Conservation (phyloP, 306 rosid genomes). For the Acmispon strigosus region DNA sequence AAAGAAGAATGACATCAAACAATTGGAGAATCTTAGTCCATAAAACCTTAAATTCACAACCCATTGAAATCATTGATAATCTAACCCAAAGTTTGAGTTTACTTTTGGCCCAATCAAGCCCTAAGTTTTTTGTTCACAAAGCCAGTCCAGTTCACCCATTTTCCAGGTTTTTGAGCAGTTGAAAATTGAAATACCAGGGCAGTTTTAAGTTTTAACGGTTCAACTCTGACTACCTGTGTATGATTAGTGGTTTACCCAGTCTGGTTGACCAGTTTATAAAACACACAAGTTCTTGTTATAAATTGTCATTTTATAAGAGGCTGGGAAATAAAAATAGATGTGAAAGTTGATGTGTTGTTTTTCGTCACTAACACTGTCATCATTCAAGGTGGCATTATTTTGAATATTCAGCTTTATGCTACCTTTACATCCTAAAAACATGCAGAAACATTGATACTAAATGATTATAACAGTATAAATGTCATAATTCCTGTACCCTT, state of each 20-base stretch:
- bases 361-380: neutral
- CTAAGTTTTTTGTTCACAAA: neutral
- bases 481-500: neutral
- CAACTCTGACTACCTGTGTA: neutral
- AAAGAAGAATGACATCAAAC: neutral
- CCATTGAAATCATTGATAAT: neutral
- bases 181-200: neutral
- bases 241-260: neutral
- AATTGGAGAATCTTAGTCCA: neutral
- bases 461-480: neutral
- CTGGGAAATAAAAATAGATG: slow-evolving; percentile 11
- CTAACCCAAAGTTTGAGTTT: neutral
- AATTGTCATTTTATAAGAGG: neutral
- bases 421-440: neutral
- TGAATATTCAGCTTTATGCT: neutral
- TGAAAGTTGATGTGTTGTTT: neutral
- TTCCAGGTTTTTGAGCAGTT: neutral
- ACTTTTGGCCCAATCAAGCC: neutral
- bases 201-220: neutral
- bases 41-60: neutral
- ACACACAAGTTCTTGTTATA: neutral
- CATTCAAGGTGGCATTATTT: neutral
- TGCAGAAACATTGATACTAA: neutral
- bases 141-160: neutral
- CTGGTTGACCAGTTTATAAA: neutral